Conservation (phyloP, 2,329 filamentous ascomycete genomes). For the Didymella pinodella region DNA sequence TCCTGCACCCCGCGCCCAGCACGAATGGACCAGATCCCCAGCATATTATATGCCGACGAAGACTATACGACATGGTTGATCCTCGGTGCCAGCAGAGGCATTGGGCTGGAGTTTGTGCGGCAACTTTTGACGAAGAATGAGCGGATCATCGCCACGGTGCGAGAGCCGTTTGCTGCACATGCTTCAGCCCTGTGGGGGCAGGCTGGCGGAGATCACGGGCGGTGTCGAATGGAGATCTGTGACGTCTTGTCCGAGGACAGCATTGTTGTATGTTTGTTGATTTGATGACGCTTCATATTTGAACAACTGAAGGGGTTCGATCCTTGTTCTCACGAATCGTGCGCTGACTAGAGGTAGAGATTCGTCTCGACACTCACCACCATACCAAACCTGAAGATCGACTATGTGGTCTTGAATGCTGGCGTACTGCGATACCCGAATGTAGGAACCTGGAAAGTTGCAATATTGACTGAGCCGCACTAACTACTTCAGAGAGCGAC, state of each 20-base stretch:
- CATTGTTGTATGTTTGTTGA: slow-evolving; percentile 52
- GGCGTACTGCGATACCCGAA: slow-evolving; percentile 65
- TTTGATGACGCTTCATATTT: background rate
- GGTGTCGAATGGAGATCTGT: slow-evolving; percentile 59
- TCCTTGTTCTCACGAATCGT: background rate
- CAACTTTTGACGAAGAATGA: slow-evolving; percentile 59
- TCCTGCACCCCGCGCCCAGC: slow-evolving; percentile 22
- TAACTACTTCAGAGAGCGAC: slow-evolving; percentile 57
- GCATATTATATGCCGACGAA: slow-evolving; percentile 52
- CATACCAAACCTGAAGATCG: slow-evolving; percentile 56
- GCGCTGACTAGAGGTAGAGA: slow-evolving; percentile 43
- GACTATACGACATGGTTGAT: slow-evolving; percentile 57
- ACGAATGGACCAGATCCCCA: slow-evolving; percentile 54
- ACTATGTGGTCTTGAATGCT: slow-evolving; percentile 65
- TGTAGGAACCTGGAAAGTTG: slow-evolving; percentile 49
- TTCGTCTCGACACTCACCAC: slow-evolving; percentile 53
- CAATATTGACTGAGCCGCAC: slow-evolving; percentile 28
- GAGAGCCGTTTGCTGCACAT: slow-evolving; percentile 53
- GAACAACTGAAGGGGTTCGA: background rate
- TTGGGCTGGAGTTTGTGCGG: slow-evolving; percentile 62
- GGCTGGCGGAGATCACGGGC: slow-evolving; percentile 55
- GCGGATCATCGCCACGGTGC: slow-evolving; percentile 61
- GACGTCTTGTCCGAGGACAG: slow-evolving; percentile 63
- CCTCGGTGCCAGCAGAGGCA: slow-evolving; percentile 57
- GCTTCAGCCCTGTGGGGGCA: slow-evolving; percentile 53